Evolutionary conservation across 2,329 filamentous ascomycete genomes (phyloP), one percentile per base, ranked within the genome.

Genomic region (Aspergillus amoenus): DNA sequence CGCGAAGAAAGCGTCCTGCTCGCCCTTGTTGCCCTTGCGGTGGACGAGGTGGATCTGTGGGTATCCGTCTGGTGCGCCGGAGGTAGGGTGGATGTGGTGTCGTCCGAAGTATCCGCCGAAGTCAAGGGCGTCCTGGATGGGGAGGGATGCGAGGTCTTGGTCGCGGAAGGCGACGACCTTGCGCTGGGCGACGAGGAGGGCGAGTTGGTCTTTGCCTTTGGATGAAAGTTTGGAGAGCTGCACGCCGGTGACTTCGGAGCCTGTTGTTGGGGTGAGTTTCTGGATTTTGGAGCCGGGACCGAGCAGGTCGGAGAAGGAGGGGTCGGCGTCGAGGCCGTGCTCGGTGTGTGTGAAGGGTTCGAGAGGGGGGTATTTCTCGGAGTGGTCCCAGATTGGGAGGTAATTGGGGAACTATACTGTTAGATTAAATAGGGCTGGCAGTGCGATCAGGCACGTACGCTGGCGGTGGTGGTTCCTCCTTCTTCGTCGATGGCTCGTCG

Each of bases 1-100:
- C 45, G 81, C 75, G 64, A 90, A 86, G 71, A 87, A 88, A 46
- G 82, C 77, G 37, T 83, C 76, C 15, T 78, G 79, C 2, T 79
- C 81, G 15, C 81, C 83, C 60, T 88, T 85, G 61, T 82, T 76
- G 46, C 83, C 86, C 21, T 83, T 84, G 22, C 89, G 84, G 72
- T 93, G 88, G 2, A 93, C 89, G 2, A 93, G 82, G 67, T 93
- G 89, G 12, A 93, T 75, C 69, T 91, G 85, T 0, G 89, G 88
- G 66, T 85, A 82, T 3, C 86, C 88, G 58, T 84, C 82, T 61
- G 90, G 90, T 0, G 86, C 85, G 1, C 90, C 90, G 0, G 85
- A 89, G 0, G 88, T 89, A 2, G 89, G 89, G 65, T 93, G 90
- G 58, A 93, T 89, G 75, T 94, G 90, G 65, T 89, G 88, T 5